These are phyloP conservation scores for Kluyveromyces aestuarii DNA, from an alignment of 805 yeast species.

Conservation along the genomic window DNA sequence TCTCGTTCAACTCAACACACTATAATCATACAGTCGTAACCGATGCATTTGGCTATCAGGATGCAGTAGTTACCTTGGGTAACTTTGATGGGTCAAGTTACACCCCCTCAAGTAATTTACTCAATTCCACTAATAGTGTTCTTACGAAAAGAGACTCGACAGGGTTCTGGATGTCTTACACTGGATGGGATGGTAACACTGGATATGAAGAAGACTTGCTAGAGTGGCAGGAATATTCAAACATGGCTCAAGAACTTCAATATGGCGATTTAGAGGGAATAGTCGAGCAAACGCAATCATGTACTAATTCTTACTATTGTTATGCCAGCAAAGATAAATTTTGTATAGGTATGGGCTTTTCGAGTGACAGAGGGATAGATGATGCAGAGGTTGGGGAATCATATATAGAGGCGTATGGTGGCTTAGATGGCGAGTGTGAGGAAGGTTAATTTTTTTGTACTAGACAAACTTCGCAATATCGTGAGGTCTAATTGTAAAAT, in stretches of 20 bases:
- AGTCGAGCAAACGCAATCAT: neutral
- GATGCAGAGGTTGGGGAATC: neutral
- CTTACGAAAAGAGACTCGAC: neutral
- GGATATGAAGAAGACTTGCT: neutral
- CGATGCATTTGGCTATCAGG: too few relatives aligned
- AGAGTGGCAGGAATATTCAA: neutral
- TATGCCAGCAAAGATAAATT: neutral
- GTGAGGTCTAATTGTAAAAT: too few relatives aligned
- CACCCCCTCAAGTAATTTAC: neutral
- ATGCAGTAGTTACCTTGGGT: too few relatives aligned
- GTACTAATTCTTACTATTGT: neutral
- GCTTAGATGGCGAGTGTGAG: too few relatives aligned
- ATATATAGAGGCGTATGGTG: neutral
- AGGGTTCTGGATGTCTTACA: neutral
- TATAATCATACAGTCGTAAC: too few relatives aligned
- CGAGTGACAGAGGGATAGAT: neutral
- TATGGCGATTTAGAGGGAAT: neutral
- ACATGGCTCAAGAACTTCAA: neutral
- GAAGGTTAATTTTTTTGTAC: too few relatives aligned
- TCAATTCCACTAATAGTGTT: neutral
- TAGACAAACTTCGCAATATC: too few relatives aligned
- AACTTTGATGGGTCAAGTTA: neutral
- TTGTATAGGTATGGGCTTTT: neutral
- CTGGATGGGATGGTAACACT: neutral
- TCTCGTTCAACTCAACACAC: too few relatives aligned